These are phyloP conservation scores for Tritrichomonas foetus DNA, from an alignment of 208 protist genomes.

Conservation along the genomic window DNA sequence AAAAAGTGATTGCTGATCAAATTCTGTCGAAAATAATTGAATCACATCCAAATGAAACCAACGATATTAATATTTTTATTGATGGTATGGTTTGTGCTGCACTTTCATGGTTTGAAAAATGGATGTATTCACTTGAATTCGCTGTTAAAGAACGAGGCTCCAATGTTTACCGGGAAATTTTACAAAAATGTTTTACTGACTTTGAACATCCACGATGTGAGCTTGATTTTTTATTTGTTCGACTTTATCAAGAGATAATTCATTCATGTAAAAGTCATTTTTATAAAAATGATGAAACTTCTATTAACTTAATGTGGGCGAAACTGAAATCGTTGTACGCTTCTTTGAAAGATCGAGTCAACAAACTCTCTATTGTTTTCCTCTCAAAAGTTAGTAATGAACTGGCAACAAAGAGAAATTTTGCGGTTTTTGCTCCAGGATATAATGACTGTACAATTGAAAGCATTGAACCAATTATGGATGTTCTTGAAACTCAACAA, in stretches of 20 bases:
- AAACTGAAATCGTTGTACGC: neutral
- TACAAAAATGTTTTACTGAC: neutral
- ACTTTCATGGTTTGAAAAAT: neutral
- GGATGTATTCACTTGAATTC: neutral
- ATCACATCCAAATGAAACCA: neutral
- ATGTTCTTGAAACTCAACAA: constrained; percentile 35
- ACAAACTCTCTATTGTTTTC: neutral
- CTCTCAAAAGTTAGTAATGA: neutral
- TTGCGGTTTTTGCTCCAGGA: neutral
- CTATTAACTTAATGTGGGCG: neutral
- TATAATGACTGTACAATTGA: neutral
- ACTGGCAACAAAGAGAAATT: neutral
- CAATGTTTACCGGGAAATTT: neutral
- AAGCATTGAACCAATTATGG: neutral
- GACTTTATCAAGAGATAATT: neutral
- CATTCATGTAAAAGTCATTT: neutral
- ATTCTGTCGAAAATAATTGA: neutral
- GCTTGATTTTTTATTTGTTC: neutral
- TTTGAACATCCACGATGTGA: neutral
- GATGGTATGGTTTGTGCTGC: neutral
- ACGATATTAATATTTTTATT: neutral
- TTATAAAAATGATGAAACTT: neutral
- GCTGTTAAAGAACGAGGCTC: neutral
- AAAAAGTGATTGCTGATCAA: neutral
- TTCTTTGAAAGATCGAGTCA: neutral